phyloP scores from a whole-genome alignment of 2,329 filamentous ascomycete species.

The Trichoderma breve region DNA sequence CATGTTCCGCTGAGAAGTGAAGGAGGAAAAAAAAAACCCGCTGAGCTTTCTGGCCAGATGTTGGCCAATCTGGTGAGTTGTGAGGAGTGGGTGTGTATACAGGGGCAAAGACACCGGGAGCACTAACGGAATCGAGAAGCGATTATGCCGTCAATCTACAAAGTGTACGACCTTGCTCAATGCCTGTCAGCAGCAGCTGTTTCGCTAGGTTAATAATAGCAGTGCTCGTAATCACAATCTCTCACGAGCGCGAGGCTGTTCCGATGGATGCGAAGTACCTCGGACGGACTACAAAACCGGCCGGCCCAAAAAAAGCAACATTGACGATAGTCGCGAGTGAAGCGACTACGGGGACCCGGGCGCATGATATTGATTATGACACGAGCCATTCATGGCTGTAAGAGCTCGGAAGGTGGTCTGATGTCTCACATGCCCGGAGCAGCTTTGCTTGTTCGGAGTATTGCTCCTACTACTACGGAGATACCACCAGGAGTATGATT shows the following conservation, averaged over 20 bases:
- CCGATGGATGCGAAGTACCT: background rate
- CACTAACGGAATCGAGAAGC: background rate
- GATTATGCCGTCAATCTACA: background rate
- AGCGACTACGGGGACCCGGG: background rate
- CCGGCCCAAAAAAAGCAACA: background rate
- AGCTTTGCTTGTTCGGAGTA: background rate
- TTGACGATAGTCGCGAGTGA: background rate
- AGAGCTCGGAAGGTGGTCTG: background rate
- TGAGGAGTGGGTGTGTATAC: background rate
- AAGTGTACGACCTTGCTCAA: background rate
- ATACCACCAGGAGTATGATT: background rate
- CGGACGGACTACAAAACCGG: background rate
- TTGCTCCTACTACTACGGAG: background rate
- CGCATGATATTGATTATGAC: background rate
- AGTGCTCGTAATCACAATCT: background rate
- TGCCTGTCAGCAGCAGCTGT: slow-evolving; percentile 2
- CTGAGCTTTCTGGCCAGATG: background rate
- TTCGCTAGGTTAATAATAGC: slow-evolving; percentile 2
- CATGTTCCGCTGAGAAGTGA: slow-evolving; percentile 4
- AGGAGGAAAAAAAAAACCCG: background rate
- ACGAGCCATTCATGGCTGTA: background rate
- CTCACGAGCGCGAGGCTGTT: background rate
- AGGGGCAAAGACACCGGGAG: background rate
- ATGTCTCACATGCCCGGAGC: slow-evolving; percentile 13
- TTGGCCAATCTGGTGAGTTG: background rate